Evolutionary conservation across 2,329 filamentous ascomycete genomes (phyloP), one percentile per base, ranked within the genome.

Genomic region (Metarhizium rileyi): DNA sequence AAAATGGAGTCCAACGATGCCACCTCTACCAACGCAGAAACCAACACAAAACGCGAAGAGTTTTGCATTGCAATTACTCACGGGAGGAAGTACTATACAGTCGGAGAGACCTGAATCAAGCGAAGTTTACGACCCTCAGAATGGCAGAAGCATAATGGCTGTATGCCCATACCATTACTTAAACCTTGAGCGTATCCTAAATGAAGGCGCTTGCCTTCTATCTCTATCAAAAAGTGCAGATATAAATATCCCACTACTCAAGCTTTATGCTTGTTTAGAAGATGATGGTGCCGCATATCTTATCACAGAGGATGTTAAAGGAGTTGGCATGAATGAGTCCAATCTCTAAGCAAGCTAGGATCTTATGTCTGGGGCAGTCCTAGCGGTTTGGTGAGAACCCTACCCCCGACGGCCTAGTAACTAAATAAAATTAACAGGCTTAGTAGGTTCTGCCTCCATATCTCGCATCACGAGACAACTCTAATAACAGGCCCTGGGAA

Each of bases 211-310:
- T 20, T 28, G 20, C 20, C 10, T 56, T 18, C 33, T 27, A 5
- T 53, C 48, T 36, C n/a, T 56, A 10, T n/a, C 51, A 7, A 36
- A 56, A 9, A 47, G 55, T 5, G 55, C 55, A 7, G n/a, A 53
- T n/a, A 53, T 56, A 7, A 22, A 53, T n/a, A 53, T 56, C 26
- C 53, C 50, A 8, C 3, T 55, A 16, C 55, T 53, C 5, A 56
- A 52, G 26, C 30, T 56, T 3, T 22, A 51, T 45, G 50, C 50
- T 23, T 52, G 50, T 33, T 57, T 56, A 28, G 52, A 56, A 26
- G 53, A 56, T 38, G 56, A 55, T 30, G 43, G 35, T 5, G 54
- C 54, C 2, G 46, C 41, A 1, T 56, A 53, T 26, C 16, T 57
- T 3, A 46, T 55, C 23, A 52, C 50, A 2, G 52, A 56, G 36